Percentiles rank a stretch among this genome's conserved stretches.
Conservation (phyloP, 345 rosid genomes). For the Abelmoschus esculentus region DNA sequence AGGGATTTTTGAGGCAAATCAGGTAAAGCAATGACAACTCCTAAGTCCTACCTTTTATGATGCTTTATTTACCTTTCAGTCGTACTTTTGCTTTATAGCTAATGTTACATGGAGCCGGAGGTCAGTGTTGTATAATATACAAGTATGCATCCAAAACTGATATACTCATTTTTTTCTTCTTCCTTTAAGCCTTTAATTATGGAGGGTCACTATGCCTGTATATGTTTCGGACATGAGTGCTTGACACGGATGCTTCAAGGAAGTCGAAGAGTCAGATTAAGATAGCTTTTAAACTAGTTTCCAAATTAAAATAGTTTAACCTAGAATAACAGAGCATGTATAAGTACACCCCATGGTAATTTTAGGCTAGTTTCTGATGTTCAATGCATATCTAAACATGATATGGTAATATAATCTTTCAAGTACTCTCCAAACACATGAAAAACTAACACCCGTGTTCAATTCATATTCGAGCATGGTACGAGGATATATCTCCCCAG, state of each 20-base stretch:
- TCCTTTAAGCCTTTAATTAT: too few species aligned
- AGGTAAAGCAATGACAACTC: constrained; percentile 38
- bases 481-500: neutral
- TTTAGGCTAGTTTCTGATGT: neutral
- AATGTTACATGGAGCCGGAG: neutral
- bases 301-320: neutral
- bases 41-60: neutral
- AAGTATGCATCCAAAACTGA: neutral
- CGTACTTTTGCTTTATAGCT: neutral
- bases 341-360: constrained; percentile 2
- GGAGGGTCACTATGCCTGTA: too few species aligned
- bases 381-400: neutral
- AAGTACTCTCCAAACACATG: neutral
- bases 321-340: neutral
- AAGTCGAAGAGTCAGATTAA: too few species aligned
- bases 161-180: neutral
- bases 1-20: constrained; percentile 65
- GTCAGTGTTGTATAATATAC: neutral
- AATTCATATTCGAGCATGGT: neutral
- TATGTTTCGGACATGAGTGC: too few species aligned
- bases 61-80: neutral
- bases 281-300: neutral
- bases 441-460: neutral
- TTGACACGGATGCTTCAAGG: too few species aligned
- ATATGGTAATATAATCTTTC: neutral